Base-by-base conservation (phyloP, 2,329 filamentous ascomycete species). In the Fonsecaea monophora region DNA sequence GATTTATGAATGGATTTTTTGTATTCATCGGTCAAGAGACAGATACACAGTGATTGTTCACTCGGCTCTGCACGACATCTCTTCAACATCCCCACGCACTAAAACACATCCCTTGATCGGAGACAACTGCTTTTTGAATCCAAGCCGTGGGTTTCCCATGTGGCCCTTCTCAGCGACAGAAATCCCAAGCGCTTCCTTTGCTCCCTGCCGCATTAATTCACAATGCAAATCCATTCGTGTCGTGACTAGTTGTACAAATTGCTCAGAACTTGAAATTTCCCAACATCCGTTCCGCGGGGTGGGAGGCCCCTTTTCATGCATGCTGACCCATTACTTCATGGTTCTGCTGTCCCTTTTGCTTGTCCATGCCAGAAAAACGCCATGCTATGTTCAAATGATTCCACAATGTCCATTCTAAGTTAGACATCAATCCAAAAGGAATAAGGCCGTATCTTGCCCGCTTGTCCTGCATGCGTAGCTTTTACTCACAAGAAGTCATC, bases 401-500 rank as follows among this genome's bases (percentile, higher is more conserved):
- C 40, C 50, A 61, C 42, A 66, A 57, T 64, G 50, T 60, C 63
- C 60, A 32, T 66, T 66, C 59, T 7, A 34, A 40, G 13, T 42
- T 54, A 68, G 68, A 70, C 68, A 70, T 70, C 64, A 70, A 53
- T 54, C 58, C 66, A 60, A 64, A 58, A 61, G 32, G 18, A 55
- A 34, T 32, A 45, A 35, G 37, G 25, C 25, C 37, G 34, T 56
- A n/a, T 30, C 54, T 38, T 54, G 62, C 61, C 37, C 56, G 50
- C 30, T 38, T 53, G 62, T 40, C 53, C 37, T 38, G 58, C 35
- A 59, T 50, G 53, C 53, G 62, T 58, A 38, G 54, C 35, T 58
- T 32, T 13, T 61, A 32, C 35, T 71, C 66, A 74, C 58, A 74
- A 66, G 58, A 73, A 67, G 48, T 72, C 62, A 57, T 74, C 72